Conservation (phyloP, 2,329 filamentous ascomycete genomes). For the Diaporthe eres region DNA sequence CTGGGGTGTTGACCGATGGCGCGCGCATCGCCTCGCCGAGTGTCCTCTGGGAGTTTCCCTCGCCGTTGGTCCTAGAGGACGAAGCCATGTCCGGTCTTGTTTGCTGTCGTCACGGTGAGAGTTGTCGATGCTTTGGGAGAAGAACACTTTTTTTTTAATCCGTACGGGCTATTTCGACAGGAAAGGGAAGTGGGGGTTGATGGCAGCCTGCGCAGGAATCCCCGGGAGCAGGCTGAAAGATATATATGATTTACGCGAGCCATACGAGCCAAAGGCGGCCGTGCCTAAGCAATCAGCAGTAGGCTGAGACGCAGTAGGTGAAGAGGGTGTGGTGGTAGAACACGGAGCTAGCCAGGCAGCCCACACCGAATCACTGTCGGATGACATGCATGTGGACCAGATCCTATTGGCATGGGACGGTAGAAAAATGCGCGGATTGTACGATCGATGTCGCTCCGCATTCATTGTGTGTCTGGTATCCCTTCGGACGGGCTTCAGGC, state of each 20-base stretch:
- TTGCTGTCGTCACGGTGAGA: background rate
- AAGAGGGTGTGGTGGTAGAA: conserved; percentile 35
- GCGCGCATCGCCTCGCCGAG: conserved; percentile 57
- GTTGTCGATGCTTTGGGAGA: background rate
- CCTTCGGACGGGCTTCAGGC: background rate
- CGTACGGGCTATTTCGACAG: background rate
- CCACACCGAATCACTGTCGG: conserved; percentile 37
- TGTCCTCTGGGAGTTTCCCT: conserved; percentile 44
- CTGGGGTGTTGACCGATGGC: conserved; percentile 54
- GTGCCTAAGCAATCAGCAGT: conserved; percentile 25
- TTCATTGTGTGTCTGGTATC: background rate
- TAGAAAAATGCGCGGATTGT: conserved; percentile 24
- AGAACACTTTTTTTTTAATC: background rate
- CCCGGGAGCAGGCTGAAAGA: conserved; percentile 17
- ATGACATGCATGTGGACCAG: conserved; percentile 36
- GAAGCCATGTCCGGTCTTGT: background rate
- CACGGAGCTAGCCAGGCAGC: conserved; percentile 38
- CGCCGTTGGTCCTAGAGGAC: conserved; percentile 23
- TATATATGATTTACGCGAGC: conserved; percentile 25
- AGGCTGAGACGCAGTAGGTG: conserved; percentile 33
- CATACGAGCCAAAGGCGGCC: conserved; percentile 15
- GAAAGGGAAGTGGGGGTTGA: background rate
- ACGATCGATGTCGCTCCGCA: conserved; percentile 18
- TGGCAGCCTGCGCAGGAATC: conserved; percentile 1
- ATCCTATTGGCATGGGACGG: conserved; percentile 18